Evolutionary conservation across 1,284 basidiomycete genomes (phyloP).

Genomic region (Agroathelia rolfsii): DNA sequence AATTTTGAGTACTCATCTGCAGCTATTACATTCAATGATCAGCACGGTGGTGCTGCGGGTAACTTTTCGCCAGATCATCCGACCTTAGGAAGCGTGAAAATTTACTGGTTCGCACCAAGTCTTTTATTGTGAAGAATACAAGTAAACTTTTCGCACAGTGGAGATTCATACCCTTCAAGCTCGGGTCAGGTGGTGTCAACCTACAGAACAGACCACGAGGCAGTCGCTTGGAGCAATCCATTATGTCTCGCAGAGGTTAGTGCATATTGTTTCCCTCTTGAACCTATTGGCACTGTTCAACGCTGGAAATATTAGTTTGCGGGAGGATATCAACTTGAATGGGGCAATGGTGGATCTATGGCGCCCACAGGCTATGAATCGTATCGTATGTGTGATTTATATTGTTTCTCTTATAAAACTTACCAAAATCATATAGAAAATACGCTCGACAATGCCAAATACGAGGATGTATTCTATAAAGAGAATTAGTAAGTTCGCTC

Average conservation of each 20-base stretch:
- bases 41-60: conserved; percentile 32
- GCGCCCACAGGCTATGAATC: conserved; percentile 42
- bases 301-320: no score
- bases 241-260: conserved; percentile 39
- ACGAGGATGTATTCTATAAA: conserved; percentile 43
- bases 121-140: neutral
- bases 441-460: no score
- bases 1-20: no score
- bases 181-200: conserved; percentile 39
- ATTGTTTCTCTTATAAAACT: neutral
- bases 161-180: conserved; percentile 39
- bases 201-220: conserved; percentile 33
- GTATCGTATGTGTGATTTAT: conserved; percentile 25
- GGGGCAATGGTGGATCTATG: conserved; percentile 26
- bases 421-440: no score
- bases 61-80: conserved; percentile 38
- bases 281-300: no score
- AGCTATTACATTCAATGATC: conserved; percentile 40
- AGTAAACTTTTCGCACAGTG: conserved; percentile 25
- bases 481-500: conserved; percentile 31
- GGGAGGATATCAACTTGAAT: conserved; percentile 35
- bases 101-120: conserved; percentile 33
- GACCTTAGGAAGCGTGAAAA: conserved; percentile 33
- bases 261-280: conserved; percentile 1
- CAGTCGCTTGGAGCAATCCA: conserved; percentile 34